phyloP scores from a whole-genome alignment of 2,329 filamentous ascomycete genomes.

The Aspergillus sp. region DNA sequence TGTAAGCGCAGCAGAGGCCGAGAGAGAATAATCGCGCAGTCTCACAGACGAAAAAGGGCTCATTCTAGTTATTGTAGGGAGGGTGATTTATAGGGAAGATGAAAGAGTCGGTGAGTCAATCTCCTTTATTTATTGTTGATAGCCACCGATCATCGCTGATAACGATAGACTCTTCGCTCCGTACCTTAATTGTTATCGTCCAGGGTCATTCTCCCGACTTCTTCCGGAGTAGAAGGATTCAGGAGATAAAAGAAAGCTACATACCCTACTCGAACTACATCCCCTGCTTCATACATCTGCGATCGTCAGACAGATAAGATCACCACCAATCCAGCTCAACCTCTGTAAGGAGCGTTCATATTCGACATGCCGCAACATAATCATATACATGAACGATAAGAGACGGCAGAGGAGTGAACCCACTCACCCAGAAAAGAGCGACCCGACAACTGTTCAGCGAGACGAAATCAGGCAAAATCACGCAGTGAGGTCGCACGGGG shows the following conservation, averaged over 20 bases:
- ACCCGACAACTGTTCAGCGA: not conserved
- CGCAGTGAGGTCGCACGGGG: not conserved
- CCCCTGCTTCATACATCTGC: too few species aligned
- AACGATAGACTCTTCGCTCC: not conserved
- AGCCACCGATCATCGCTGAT: not conserved
- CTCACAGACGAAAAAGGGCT: not conserved
- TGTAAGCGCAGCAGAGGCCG: constrained; percentile 11
- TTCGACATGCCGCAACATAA: too few species aligned
- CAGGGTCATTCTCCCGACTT: not conserved
- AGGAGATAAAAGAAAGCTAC: too few species aligned
- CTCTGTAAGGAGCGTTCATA: not conserved
- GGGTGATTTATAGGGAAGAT: too few species aligned
- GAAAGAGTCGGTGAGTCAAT: constrained; percentile 1
- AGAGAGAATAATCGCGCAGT: not conserved
- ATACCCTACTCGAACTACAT: too few species aligned
- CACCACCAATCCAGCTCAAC: too few species aligned
- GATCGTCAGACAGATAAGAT: too few species aligned
- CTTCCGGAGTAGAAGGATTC: not conserved
- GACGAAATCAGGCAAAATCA: not conserved
- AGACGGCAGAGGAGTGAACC: not conserved
- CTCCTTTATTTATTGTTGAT: not conserved
- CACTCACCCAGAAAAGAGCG: not conserved
- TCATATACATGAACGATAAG: not conserved
- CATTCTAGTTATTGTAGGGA: not conserved
- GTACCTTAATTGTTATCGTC: not conserved